A percentile compares a stretch with the other conserved stretches of the same genome.
phyloP scores from a whole-genome alignment of 2,329 filamentous ascomycete genomes.

The Alternaria sp. region DNA sequence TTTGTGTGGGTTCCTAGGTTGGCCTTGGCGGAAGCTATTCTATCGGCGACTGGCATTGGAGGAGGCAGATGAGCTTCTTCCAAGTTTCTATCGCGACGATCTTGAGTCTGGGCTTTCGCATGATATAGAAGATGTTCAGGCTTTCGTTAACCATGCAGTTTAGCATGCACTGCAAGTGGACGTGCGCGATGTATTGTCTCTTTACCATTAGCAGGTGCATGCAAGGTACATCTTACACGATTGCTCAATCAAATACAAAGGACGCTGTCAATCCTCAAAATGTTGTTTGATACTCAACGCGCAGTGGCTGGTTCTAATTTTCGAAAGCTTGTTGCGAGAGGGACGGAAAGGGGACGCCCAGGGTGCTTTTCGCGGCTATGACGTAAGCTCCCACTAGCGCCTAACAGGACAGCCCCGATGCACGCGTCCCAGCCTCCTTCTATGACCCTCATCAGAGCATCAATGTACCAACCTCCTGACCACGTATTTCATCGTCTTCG shows the following conservation, averaged over 20 bases:
- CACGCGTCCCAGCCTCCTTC: neutral
- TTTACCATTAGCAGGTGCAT: neutral
- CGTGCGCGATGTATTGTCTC: neutral
- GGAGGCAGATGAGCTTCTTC: neutral
- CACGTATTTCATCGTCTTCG: neutral
- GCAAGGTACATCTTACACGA: neutral
- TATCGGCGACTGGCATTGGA: neutral
- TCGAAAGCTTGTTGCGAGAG: neutral
- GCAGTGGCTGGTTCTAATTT: neutral
- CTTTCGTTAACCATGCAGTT: neutral
- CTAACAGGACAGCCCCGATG: neutral
- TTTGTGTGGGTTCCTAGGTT: neutral
- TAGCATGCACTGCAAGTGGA: neutral
- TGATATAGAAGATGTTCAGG: neutral
- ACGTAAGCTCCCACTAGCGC: neutral
- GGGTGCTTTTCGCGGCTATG: neutral
- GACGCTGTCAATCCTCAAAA: neutral
- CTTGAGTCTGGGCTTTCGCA: neutral
- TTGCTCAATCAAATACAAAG: neutral
- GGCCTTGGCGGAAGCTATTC: neutral
- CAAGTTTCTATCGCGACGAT: neutral
- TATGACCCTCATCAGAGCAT: neutral
- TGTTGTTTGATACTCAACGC: neutral
- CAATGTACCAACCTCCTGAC: neutral
- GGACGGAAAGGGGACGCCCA: neutral